Evolutionary conservation across 768 basidiomycete genomes (phyloP), one percentile per base, ranked within the genome.

Genomic region (Suillus weaverae): DNA sequence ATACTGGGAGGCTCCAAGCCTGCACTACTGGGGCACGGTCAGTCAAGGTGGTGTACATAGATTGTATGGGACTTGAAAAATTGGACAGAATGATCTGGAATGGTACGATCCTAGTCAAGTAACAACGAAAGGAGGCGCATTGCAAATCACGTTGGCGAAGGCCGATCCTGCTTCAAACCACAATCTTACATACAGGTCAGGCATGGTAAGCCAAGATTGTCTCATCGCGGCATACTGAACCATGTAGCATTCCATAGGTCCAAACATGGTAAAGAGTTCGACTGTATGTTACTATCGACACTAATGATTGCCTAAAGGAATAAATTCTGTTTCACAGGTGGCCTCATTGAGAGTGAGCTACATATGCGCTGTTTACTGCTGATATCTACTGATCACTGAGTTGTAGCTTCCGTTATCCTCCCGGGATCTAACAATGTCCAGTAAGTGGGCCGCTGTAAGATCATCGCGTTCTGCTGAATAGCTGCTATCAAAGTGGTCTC

Each of bases 311-410:
- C 20, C n/a, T 30, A 38, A 6, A 78, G 79, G 84, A 89, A 88
- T 73, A 87, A 88, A 77, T 87, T 95, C 68, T 94, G 91, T 74
- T 93, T 94, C 73, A 91, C 90, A 11, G 89, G 89, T 7, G 92
- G 92, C 48, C 75, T 91, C 59, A 82, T 92, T 60, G 90, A 87
- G 77, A 71, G 75, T 76, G 57, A 13, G 18, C 43, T 30, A 53
- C 55, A n/a, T 10, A 13, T 14, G 16, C 20, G 0, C 18, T 39
- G 10, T 46, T 0, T 35, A 9, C 11, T 30, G 16, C 36, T 10
- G 11, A 33, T 43, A 14, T 36, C 3, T 60, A 30, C 61, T 44
- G 8, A 62, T 18, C 16, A 26, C 61, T 77, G 32, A 71, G 32
- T 22, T 32, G 22, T 67, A 72, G 75, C 79, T 26, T 70, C 74